Evolutionary conservation across 2,329 filamentous ascomycete species (phyloP), one percentile per base, ranked within the genome.

Genomic region (Pyrenophora graminea): DNA sequence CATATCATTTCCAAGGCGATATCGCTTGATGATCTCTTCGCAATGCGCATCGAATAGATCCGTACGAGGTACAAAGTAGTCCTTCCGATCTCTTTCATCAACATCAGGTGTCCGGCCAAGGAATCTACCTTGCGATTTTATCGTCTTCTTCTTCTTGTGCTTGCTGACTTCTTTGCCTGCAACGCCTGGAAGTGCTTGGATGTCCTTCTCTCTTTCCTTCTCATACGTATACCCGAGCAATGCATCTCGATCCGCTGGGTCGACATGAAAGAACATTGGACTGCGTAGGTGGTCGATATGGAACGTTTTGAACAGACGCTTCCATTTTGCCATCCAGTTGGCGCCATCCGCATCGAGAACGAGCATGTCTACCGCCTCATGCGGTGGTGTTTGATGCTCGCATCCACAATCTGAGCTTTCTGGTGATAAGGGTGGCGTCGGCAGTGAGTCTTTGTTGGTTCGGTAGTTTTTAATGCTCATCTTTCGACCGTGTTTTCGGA

Each of bases 231-330:
- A 89, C 1, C 85, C 86, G 18, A 92, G 74, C 61, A 93, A 74
- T 0, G 86, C 86, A 73, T 93, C 89, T 1, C 88, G 79, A 69
- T 93, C 89, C 1, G 82, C 78, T 0, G 89, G 89, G 64, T 93
- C 89, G 12, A 90, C 79, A 65, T 94, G 89, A 76, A 91, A 93
- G 64, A 92, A 88, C 86, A 93, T 89, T 0, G 88, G 89, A 59
- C 88, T 91, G 13, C 89, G 80, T 33, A 94, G 75, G 62, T 91
- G 84, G 1, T 81, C 79, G 39, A 93, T 93, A 41, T 85, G 81
- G 38, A 90, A 83, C 2, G 81, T 82, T 27, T 79, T 76, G 72
- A 93, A 93, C 3, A 88, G 79, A 12, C 79, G 76, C 38, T 88
- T 83, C 89, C 89, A 93, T 34, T 84, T 79, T 8, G 80, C 74